Conservation (phyloP, 169 alveolate species). For the Plasmodium cynomolgi region DNA sequence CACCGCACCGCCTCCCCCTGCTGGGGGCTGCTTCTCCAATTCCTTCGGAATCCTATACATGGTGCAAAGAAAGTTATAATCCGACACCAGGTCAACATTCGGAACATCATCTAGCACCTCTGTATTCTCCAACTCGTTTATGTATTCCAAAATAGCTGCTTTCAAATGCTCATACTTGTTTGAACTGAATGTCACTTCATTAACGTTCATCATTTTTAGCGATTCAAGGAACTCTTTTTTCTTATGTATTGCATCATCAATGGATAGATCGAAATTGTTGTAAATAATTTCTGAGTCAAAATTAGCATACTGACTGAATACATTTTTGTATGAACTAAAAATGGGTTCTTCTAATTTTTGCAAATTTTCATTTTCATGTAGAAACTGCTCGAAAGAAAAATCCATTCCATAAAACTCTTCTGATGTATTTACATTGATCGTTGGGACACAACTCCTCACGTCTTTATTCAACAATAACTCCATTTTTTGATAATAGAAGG, state of each 20-base stretch:
- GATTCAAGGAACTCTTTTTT: slow-evolving; percentile 54
- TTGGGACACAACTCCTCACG: not conserved
- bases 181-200: slow-evolving; percentile 14
- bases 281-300: slow-evolving; percentile 50
- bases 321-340: slow-evolving; percentile 30
- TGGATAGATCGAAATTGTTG: slow-evolving; percentile 38
- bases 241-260: slow-evolving; percentile 35
- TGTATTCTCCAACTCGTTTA: slow-evolving; percentile 42
- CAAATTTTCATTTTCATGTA: slow-evolving; percentile 29
- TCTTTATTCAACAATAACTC: slow-evolving; percentile 48
- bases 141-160: slow-evolving; percentile 12
- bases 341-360: slow-evolving; percentile 18
- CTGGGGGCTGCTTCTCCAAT: not conserved
- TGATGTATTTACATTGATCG: not conserved
- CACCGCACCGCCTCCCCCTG: not conserved
- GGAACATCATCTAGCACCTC: slow-evolving; percentile 1
- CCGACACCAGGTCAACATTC: not conserved
- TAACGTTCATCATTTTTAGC: slow-evolving; percentile 30
- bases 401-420: not conserved
- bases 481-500: slow-evolving; percentile 19
- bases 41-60: slow-evolving; percentile 47
- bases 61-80: slow-evolving; percentile 39
- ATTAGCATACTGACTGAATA: slow-evolving; percentile 17
- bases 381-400: slow-evolving; percentile 48
- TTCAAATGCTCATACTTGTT: slow-evolving; percentile 37